Conservation (phyloP, 306 rosid species). For the Dryas alaskensis region DNA sequence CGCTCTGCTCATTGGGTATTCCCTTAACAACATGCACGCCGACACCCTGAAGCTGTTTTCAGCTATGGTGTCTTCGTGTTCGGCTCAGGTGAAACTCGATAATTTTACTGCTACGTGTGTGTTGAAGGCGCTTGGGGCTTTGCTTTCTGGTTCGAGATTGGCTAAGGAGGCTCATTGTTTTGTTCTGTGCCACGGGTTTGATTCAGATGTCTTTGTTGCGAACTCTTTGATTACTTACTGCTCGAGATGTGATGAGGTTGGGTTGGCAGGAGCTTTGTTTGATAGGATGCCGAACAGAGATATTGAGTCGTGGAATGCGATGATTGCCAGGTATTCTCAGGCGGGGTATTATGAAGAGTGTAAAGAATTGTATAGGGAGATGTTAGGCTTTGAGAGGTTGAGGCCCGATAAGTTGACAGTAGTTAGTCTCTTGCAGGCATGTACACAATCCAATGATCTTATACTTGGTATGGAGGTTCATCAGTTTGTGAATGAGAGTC, state of each 20-base stretch:
- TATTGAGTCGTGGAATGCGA: constrained; percentile 80
- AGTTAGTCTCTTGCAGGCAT: constrained; percentile 76
- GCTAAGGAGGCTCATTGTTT: constrained; percentile 58
- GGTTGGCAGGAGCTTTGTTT: constrained; percentile 54
- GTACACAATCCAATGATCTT: constrained; percentile 82
- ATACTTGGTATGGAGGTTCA: constrained; percentile 66
- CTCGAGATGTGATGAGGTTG: constrained; percentile 58
- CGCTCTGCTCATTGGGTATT: constrained; percentile 66
- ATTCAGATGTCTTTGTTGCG: constrained; percentile 53
- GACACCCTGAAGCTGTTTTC: constrained; percentile 51
- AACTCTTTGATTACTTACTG: constrained; percentile 65
- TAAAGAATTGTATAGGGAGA: constrained; percentile 53
- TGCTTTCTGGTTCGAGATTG: constrained; percentile 20
- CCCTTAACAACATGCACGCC: constrained; percentile 43
- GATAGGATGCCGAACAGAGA: constrained; percentile 55
- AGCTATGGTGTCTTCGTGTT: constrained; percentile 31
- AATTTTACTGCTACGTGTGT: constrained; percentile 51
- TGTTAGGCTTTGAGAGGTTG: constrained; percentile 39
- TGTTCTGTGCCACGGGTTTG: constrained; percentile 44
- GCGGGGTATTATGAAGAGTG: constrained; percentile 60
- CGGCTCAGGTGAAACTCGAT: constrained; percentile 39
- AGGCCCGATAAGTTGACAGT: constrained; percentile 54
- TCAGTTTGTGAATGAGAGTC: constrained; percentile 38
- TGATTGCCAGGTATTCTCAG: constrained; percentile 85
- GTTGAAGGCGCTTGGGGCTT: constrained; percentile 55